phyloP scores from a whole-genome alignment of 2,329 filamentous ascomycete genomes.

The Stagonosporopsis tanaceti region DNA sequence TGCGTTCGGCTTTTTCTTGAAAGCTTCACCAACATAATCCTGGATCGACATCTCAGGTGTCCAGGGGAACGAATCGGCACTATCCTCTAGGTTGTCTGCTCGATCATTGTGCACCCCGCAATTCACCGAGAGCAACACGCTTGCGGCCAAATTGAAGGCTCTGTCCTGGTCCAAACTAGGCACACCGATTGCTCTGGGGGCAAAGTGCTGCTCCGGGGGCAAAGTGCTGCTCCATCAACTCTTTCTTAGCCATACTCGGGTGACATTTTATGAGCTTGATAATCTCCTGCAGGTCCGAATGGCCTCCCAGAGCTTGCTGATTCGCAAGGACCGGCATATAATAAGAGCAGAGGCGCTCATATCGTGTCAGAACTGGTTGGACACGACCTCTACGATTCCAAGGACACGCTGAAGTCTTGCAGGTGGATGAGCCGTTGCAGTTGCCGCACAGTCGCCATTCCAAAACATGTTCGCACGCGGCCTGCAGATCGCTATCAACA shows the following conservation, averaged over 20 bases:
- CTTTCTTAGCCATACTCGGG: not conserved
- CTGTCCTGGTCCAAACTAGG: not conserved
- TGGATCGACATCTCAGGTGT: not conserved
- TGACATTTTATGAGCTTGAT: not conserved
- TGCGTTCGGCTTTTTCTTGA: not conserved
- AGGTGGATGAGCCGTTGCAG: not conserved
- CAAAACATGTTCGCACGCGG: not conserved
- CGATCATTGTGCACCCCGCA: not conserved
- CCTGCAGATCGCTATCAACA: not conserved
- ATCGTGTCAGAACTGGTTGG: not conserved
- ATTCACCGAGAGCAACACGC: slow-evolving; percentile 4
- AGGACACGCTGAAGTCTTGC: not conserved
- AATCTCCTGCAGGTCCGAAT: not conserved
- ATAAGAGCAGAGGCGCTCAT: not conserved
- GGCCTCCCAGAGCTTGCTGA: not conserved
- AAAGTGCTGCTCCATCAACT: not conserved
- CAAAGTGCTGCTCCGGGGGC: not conserved
- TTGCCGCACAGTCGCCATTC: not conserved
- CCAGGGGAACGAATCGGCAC: not conserved
- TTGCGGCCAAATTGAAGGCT: slow-evolving; percentile 4
- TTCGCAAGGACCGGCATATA: not conserved
- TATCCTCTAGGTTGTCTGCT: not conserved
- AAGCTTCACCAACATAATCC: not conserved
- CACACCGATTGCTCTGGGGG: not conserved
- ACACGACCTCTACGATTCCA: not conserved